Evolutionary conservation across 371 early-diverging fungal species (phyloP).

Genomic region (Nematocida homosporus): DNA sequence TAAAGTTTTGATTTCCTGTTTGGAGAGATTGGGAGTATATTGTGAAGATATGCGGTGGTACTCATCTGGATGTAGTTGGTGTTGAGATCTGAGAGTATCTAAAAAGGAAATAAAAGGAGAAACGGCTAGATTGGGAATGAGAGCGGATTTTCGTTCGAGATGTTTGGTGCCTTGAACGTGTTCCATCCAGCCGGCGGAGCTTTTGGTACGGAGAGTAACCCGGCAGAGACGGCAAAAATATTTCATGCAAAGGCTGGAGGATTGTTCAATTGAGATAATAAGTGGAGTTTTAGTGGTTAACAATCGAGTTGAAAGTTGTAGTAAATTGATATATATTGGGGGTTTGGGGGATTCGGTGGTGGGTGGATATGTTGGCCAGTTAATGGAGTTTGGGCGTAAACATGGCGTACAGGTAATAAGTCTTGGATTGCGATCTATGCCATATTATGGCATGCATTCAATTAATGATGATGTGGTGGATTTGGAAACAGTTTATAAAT

Average conservation of each 20-base stretch:
- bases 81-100: not conserved
- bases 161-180: slow-evolving; percentile 34
- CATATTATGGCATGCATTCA: slow-evolving; percentile 3
- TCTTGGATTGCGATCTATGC: slow-evolving; percentile 32
- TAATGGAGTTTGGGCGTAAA: slow-evolving; percentile 3
- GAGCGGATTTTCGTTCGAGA: not conserved
- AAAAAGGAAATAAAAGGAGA: not conserved
- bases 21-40: not conserved
- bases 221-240: slow-evolving; percentile 26
- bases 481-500: slow-evolving; percentile 7
- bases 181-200: slow-evolving; percentile 33
- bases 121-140: not conserved
- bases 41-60: not conserved
- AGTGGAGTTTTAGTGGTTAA: too few species aligned
- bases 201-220: slow-evolving; percentile 9
- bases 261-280: slow-evolving; percentile 14
- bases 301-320: slow-evolving; percentile 1
- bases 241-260: not conserved
- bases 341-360: slow-evolving; percentile 18
- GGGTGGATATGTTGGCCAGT: not conserved
- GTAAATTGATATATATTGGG: slow-evolving; percentile 11
- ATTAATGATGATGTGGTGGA: slow-evolving; percentile 45
- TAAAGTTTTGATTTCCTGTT: not conserved
- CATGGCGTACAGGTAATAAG: slow-evolving; percentile 10
- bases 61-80: not conserved